Evolutionary conservation across 208 protist genomes (phyloP).

Genomic region (Acanthamoeba royreba): DNA sequence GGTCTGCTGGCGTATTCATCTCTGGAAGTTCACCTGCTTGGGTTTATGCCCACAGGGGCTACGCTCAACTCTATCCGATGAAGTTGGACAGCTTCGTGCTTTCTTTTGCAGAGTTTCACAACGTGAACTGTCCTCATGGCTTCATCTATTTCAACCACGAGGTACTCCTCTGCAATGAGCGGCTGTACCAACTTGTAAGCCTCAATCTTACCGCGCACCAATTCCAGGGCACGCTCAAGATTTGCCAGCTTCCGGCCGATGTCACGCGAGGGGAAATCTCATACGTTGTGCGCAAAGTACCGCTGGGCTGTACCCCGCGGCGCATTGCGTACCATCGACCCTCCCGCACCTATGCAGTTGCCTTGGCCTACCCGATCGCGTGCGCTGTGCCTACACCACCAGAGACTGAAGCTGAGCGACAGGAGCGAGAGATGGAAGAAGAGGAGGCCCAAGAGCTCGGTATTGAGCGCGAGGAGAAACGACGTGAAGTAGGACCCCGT

Average conservation of each 20-base stretch:
- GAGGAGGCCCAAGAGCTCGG: not conserved
- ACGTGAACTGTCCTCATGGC: constrained; percentile 32
- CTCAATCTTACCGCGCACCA: not conserved
- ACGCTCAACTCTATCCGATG: constrained; percentile 25
- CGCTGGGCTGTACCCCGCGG: not conserved
- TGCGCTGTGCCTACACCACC: not conserved
- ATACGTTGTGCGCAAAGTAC: not conserved
- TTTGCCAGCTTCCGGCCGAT: constrained; percentile 8
- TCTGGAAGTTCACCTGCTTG: not conserved
- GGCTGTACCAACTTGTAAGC: not conserved
- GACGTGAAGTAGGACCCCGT: not conserved
- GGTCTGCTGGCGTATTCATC: not conserved
- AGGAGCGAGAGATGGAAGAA: constrained; percentile 4
- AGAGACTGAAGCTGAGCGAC: not conserved
- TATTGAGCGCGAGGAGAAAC: not conserved
- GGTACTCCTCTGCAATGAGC: not conserved
- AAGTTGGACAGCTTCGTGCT: constrained; percentile 2
- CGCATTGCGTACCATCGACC: constrained; percentile 20
- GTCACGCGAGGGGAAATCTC: not conserved
- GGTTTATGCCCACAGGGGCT: constrained; percentile 20
- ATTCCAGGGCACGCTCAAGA: constrained; percentile 6
- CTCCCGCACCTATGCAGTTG: not conserved
- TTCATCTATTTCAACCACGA: constrained; percentile 38
- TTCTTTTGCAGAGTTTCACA: constrained; percentile 28
- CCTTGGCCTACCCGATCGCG: not conserved